Percentiles rank a stretch among this genome's conserved stretches.
These are phyloP conservation scores for Geotrichum aggregatum DNA, from an alignment of 1,139 yeast genomes.

Conservation along the genomic window DNA sequence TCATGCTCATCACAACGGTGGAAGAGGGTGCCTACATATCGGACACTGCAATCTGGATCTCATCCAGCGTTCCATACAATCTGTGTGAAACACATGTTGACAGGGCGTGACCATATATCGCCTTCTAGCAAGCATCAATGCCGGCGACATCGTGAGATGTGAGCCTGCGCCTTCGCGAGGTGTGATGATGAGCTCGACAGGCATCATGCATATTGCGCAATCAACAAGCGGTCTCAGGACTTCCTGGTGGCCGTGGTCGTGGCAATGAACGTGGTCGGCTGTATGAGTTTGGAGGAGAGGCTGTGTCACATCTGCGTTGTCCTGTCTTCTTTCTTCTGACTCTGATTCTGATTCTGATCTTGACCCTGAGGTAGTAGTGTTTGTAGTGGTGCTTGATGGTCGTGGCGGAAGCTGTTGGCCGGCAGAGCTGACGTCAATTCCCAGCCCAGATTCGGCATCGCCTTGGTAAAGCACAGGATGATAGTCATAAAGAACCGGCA, in stretches of 20 bases:
- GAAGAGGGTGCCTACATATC: constrained; percentile 79
- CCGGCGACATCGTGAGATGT: constrained; percentile 35
- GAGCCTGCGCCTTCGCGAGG: constrained; percentile 32
- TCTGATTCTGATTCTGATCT: constrained; percentile 13
- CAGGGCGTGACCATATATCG: constrained; percentile 89
- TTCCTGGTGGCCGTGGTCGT: too few relatives aligned
- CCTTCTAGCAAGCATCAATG: constrained; percentile 39
- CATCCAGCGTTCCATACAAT: constrained; percentile 91
- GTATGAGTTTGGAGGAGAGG: constrained; percentile 26
- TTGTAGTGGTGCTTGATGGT: neutral
- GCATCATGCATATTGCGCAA: constrained; percentile 89
- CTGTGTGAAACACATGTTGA: constrained; percentile 80
- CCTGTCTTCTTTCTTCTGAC: neutral
- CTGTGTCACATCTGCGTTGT: neutral
- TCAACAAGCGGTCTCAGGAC: constrained; percentile 40
- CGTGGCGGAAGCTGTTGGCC: constrained; percentile 8
- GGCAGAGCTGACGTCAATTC: constrained; percentile 17
- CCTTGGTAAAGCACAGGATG: constrained; percentile 59
- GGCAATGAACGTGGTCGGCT: too few relatives aligned
- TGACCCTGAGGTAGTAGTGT: neutral
- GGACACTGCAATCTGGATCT: constrained; percentile 89
- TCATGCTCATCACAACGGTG: constrained; percentile 48
- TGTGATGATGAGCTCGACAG: constrained; percentile 58
- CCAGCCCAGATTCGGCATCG: constrained; percentile 60
- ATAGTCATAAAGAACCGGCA: constrained; percentile 79